phyloP scores from a whole-genome alignment of 2,329 filamentous ascomycete species.

The Colletotrichum camelliae region DNA sequence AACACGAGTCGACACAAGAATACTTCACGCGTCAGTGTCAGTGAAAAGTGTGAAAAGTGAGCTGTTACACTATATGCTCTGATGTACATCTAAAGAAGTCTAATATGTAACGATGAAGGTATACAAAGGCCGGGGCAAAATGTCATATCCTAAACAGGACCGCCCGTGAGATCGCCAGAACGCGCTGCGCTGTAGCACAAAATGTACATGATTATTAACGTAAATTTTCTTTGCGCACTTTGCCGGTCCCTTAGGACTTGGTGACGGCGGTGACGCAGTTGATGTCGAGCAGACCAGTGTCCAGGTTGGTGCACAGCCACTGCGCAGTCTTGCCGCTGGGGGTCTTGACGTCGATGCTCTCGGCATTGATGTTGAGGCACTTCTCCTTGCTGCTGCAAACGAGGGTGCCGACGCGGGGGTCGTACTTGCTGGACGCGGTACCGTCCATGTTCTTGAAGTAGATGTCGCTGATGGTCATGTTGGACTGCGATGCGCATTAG shows the following conservation, averaged over 20 bases:
- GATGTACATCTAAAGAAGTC: neutral
- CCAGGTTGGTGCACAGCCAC: constrained; percentile 18
- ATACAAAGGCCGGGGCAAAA: neutral
- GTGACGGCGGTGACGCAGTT: constrained; percentile 15
- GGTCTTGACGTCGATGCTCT: constrained; percentile 15
- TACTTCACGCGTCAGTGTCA: fast-evolving
- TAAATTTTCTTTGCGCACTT: neutral
- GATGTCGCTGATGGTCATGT: constrained; percentile 21
- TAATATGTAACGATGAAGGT: neutral
- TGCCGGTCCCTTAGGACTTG: neutral
- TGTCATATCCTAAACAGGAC: neutral
- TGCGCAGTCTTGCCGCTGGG: constrained; percentile 17
- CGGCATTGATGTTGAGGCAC: constrained; percentile 20
- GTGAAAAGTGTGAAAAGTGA: neutral
- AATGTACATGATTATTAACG: neutral
- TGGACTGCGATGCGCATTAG: neutral
- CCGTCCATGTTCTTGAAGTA: constrained; percentile 23
- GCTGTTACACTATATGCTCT: neutral
- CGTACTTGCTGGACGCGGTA: constrained; percentile 16
- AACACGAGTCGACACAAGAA: neutral
- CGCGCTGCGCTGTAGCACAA: neutral
- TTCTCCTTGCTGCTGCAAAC: constrained; percentile 21
- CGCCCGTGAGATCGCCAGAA: neutral
- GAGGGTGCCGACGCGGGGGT: constrained; percentile 18
- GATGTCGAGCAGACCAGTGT: constrained; percentile 13